Evolutionary conservation across 768 basidiomycete genomes (phyloP).

Genomic region (Albatrellus ellisii): DNA sequence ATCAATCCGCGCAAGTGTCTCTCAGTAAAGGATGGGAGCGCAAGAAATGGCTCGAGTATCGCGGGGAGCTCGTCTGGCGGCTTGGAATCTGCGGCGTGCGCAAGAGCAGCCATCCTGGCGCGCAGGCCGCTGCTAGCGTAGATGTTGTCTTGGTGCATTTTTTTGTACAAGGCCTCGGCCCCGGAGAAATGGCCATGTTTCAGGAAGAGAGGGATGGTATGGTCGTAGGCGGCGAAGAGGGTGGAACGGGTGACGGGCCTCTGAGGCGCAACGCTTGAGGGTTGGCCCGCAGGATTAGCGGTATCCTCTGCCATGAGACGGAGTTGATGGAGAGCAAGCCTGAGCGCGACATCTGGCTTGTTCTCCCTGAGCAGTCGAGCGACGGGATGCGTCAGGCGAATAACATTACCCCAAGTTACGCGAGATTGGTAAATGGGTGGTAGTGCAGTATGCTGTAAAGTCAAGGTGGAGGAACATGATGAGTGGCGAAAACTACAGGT

Average conservation of each 20-base stretch:
- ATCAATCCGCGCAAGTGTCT: slow-evolving; percentile 22
- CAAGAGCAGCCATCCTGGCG: slow-evolving; percentile 27
- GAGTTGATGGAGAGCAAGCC: too few species aligned
- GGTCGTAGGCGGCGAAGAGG: slow-evolving; percentile 21
- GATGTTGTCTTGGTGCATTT: slow-evolving; percentile 29
- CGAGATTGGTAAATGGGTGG: too few species aligned
- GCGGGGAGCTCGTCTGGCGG: slow-evolving; percentile 12
- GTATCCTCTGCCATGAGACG: too few species aligned
- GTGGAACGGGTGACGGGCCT: neutral
- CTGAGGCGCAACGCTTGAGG: neutral
- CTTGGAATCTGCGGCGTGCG: slow-evolving; percentile 15
- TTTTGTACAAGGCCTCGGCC: slow-evolving; percentile 28
- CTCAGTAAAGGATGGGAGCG: slow-evolving; percentile 16
- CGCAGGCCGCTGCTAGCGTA: slow-evolving; percentile 24
- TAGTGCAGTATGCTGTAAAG: too few species aligned
- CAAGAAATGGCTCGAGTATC: slow-evolving; percentile 12
- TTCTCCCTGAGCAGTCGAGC: too few species aligned
- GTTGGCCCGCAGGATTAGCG: too few species aligned
- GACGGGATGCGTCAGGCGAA: too few species aligned
- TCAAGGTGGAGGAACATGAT: too few species aligned
- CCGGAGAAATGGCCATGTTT: slow-evolving; percentile 23
- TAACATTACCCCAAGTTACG: too few species aligned
- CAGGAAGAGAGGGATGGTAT: slow-evolving; percentile 28
- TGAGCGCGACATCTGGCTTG: too few species aligned
- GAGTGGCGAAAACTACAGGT: too few species aligned